phyloP scores from a whole-genome alignment of 1,284 basidiomycete genomes.

The Vanrija sp. region DNA sequence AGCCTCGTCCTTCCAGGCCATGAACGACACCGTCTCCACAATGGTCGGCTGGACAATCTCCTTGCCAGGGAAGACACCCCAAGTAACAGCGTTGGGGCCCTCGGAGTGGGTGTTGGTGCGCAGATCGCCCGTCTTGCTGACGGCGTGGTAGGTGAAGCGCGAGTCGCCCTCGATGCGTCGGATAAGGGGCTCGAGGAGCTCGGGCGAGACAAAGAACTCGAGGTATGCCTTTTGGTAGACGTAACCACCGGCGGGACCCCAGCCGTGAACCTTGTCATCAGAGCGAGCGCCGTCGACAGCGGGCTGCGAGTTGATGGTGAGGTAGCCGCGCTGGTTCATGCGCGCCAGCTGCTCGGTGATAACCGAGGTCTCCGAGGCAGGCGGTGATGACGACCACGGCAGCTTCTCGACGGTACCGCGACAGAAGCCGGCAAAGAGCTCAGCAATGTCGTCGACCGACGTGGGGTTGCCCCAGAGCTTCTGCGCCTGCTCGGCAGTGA shows the following conservation, averaged over 20 bases:
- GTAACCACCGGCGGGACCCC: constrained; percentile 86
- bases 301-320: constrained; percentile 98
- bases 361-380: constrained; percentile 76
- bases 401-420: constrained; percentile 65
- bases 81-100: constrained; percentile 96
- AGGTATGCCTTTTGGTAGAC: constrained; percentile 99
- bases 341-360: constrained; percentile 75
- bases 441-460: constrained; percentile 56
- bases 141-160: constrained; percentile 91
- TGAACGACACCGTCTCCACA: constrained; percentile 70
- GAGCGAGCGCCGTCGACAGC: constrained; percentile 89
- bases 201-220: constrained; percentile 86
- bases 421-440: constrained; percentile 80
- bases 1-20: constrained; percentile 72
- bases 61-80: constrained; percentile 98
- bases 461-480: constrained; percentile 84
- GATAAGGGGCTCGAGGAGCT: constrained; percentile 70
- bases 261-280: constrained; percentile 82
- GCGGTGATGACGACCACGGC: constrained; percentile 92
- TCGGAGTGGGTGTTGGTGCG: constrained; percentile 92
- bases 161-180: constrained; percentile 81
- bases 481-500: constrained; percentile 61
- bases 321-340: constrained; percentile 85
- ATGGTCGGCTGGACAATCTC: constrained; percentile 98
- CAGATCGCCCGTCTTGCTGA: constrained; percentile 71